A percentile compares a stretch with the other conserved stretches of the same genome.
Evolutionary conservation across 2,329 filamentous ascomycete genomes (phyloP).

Genomic region (Hymenoscyphus fraxineus): DNA sequence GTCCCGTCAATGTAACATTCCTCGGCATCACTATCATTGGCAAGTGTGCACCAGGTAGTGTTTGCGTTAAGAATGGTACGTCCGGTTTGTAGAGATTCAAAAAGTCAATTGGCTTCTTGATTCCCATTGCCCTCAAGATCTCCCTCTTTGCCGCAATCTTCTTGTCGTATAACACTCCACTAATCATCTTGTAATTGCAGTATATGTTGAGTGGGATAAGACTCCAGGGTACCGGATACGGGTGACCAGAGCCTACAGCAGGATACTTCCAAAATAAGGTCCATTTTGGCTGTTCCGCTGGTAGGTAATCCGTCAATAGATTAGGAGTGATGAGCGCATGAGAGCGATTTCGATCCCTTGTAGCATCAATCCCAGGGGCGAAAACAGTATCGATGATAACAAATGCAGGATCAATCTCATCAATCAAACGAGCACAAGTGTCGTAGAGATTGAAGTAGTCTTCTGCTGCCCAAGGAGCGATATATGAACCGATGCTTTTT

Average conservation of each 20-base stretch:
- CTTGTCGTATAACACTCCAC: background rate
- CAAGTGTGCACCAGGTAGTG: background rate
- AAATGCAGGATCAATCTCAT: background rate
- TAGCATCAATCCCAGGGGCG: background rate
- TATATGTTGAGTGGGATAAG: background rate
- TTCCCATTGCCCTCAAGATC: background rate
- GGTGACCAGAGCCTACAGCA: background rate
- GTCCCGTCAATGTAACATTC: background rate
- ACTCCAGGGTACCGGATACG: background rate
- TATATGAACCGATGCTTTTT: background rate
- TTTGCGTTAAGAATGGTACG: background rate
- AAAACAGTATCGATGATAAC: background rate
- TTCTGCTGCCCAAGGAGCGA: background rate
- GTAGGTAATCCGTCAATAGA: background rate
- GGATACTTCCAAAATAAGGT: constrained; percentile 1
- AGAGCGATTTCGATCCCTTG: background rate
- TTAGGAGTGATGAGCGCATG: background rate
- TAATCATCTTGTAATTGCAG: background rate
- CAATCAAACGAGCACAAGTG: background rate
- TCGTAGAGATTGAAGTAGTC: background rate
- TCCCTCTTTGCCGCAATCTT: background rate
- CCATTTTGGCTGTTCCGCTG: background rate
- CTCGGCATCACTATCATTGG: background rate
- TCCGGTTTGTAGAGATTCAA: background rate
- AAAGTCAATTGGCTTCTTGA: background rate